Percentiles rank a stretch among this genome's conserved stretches.
phyloP scores from a whole-genome alignment of 2,329 filamentous ascomycete genomes.

The Fusarium sulawesiense region DNA sequence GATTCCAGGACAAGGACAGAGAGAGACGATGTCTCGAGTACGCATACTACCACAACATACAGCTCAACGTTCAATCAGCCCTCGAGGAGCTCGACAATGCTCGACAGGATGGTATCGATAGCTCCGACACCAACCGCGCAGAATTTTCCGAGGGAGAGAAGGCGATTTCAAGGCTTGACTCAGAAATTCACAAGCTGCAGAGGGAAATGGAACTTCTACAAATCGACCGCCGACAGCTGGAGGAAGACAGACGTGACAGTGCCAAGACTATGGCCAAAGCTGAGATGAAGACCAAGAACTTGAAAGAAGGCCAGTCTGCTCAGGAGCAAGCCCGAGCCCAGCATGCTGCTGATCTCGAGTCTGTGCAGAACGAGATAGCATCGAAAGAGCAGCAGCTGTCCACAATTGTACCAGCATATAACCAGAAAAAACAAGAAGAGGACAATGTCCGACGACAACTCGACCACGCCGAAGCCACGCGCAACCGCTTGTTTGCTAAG shows the following conservation, averaged over 20 bases:
- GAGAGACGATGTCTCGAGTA: constrained; percentile 94
- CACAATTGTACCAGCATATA: constrained; percentile 80
- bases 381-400: constrained; percentile 81
- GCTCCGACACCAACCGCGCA: constrained; percentile 82
- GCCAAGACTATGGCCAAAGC: constrained; percentile 84
- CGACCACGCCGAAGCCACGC: constrained; percentile 78
- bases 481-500: constrained; percentile 87
- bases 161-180: constrained; percentile 79
- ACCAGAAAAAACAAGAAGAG: constrained; percentile 78
- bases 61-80: constrained; percentile 79
- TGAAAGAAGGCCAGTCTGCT: constrained; percentile 84
- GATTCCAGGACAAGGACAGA: constrained; percentile 93
- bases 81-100: constrained; percentile 86
- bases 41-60: constrained; percentile 90
- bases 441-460: constrained; percentile 76
- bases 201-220: constrained; percentile 86
- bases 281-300: constrained; percentile 84
- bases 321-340: constrained; percentile 78
- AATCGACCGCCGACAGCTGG: constrained; percentile 86
- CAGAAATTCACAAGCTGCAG: constrained; percentile 81
- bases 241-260: constrained; percentile 87
- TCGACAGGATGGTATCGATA: constrained; percentile 84
- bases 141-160: constrained; percentile 83
- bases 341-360: constrained; percentile 77
- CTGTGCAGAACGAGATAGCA: constrained; percentile 79